Conservation (phyloP, 495 filamentous ascomycete species). For the Melanomma pulvis-pyrius region DNA sequence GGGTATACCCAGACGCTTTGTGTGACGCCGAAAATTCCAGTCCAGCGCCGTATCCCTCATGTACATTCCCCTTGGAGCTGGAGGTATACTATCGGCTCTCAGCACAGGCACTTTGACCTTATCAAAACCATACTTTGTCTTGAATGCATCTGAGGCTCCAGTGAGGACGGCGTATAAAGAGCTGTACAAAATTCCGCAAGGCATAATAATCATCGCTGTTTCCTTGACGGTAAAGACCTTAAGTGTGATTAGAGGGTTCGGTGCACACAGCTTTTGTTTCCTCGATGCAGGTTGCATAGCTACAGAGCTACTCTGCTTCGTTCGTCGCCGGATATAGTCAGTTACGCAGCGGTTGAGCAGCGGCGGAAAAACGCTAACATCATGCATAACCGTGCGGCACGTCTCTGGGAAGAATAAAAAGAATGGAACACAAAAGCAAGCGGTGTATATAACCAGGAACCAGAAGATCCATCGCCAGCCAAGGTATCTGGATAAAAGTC, state of each 20-base stretch:
- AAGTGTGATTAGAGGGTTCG: too few relatives aligned
- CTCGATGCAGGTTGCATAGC: not conserved
- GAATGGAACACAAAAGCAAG: constrained; percentile 55
- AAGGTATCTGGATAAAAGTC: constrained; percentile 62
- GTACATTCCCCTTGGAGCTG: constrained; percentile 25
- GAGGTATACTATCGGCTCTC: not conserved
- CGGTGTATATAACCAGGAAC: constrained; percentile 66
- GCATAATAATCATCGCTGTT: too few relatives aligned
- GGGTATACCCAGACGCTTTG: constrained; percentile 22
- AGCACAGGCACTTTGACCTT: constrained; percentile 7
- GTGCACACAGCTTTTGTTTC: too few relatives aligned
- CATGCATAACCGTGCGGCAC: constrained; percentile 67
- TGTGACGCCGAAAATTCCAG: constrained; percentile 37
- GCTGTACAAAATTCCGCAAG: too few relatives aligned
- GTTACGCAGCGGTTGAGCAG: constrained; percentile 49
- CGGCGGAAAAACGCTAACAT: constrained; percentile 65
- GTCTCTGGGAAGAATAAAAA: constrained; percentile 66
- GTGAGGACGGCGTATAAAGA: too few relatives aligned
- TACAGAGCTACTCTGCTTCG: not conserved
- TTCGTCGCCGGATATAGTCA: not conserved
- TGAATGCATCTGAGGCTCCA: too few relatives aligned
- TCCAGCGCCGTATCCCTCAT: too few relatives aligned
- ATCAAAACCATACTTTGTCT: constrained; percentile 11
- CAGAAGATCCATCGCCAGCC: constrained; percentile 75
- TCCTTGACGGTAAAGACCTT: too few relatives aligned